Percentiles rank a stretch among this genome's conserved stretches.
These are phyloP conservation scores for Arachnomyces sp. DNA, from an alignment of 2,329 filamentous ascomycete species.

Conservation along the genomic window DNA sequence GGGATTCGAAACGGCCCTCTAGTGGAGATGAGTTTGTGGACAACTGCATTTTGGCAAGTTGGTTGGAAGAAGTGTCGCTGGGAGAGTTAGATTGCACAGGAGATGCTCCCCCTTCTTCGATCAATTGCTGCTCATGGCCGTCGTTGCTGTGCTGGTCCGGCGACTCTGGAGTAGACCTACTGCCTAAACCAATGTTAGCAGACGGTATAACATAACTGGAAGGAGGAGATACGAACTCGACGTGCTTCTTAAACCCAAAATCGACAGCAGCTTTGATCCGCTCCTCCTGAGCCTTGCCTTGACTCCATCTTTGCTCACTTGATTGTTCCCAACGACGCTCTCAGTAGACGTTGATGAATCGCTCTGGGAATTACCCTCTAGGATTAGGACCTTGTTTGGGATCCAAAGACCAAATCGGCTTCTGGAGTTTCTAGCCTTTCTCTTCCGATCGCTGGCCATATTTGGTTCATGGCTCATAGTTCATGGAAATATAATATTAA, in stretches of 20 bases:
- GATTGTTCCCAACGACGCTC: conserved; percentile 16
- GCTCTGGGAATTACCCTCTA: conserved; percentile 12
- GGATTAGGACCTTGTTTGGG: conserved; percentile 14
- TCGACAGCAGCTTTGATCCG: conserved; percentile 30
- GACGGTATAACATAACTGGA: neutral
- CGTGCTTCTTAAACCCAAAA: conserved; percentile 24
- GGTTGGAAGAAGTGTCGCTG: too few relatives aligned
- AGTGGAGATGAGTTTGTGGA: too few relatives aligned
- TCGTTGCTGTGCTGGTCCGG: too few relatives aligned
- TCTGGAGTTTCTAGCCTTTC: conserved; percentile 16
- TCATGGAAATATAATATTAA: conserved; percentile 2
- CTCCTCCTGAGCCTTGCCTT: conserved; percentile 26
- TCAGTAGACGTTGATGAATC: conserved; percentile 20
- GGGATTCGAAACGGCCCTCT: too few relatives aligned
- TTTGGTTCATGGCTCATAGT: neutral
- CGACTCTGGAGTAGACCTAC: too few relatives aligned
- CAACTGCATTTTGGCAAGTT: too few relatives aligned
- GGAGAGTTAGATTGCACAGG: too few relatives aligned
- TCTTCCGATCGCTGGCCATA: conserved; percentile 17
- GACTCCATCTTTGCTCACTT: conserved; percentile 19
- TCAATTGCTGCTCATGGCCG: too few relatives aligned
- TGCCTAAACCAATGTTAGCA: neutral
- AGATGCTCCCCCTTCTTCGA: too few relatives aligned
- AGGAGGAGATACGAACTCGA: conserved; percentile 16
- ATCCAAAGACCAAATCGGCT: conserved; percentile 19